These are phyloP conservation scores for Fonsecaea multimorphosa DNA, from an alignment of 2,329 filamentous ascomycete species.

Conservation along the genomic window DNA sequence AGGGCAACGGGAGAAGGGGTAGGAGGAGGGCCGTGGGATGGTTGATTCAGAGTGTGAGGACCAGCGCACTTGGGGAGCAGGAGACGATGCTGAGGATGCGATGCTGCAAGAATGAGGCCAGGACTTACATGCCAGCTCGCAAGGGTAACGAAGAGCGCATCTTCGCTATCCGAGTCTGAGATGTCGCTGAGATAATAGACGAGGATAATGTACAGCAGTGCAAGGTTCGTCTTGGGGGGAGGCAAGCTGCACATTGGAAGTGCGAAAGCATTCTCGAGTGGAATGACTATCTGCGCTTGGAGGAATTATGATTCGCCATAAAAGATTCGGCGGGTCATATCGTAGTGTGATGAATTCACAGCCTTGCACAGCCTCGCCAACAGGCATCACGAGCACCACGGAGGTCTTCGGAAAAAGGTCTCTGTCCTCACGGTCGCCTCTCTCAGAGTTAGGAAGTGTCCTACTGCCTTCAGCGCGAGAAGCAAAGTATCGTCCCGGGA, in stretches of 20 bases:
- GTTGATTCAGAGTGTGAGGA: neutral
- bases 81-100: neutral
- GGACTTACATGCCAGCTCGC: conserved; percentile 26
- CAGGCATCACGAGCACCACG: too few relatives aligned
- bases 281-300: neutral
- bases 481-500: too few relatives aligned
- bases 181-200: neutral
- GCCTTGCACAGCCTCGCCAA: too few relatives aligned
- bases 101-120: neutral
- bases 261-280: neutral
- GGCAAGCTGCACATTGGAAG: neutral
- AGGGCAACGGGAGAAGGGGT: neutral
- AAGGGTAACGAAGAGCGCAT: conserved; percentile 26
- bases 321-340: neutral
- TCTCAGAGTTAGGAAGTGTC: too few relatives aligned
- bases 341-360: neutral
- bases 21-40: neutral
- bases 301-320: neutral
- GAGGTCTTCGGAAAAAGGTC: too few relatives aligned
- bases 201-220: neutral
- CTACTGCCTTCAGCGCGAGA: too few relatives aligned
- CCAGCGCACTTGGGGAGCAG: neutral
- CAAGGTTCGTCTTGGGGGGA: neutral
- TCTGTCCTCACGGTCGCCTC: too few relatives aligned
- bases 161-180: neutral